Evolutionary conservation across 345 rosid species (phyloP), one percentile per base, ranked within the genome.

Genomic region (Citrus reticulata): DNA sequence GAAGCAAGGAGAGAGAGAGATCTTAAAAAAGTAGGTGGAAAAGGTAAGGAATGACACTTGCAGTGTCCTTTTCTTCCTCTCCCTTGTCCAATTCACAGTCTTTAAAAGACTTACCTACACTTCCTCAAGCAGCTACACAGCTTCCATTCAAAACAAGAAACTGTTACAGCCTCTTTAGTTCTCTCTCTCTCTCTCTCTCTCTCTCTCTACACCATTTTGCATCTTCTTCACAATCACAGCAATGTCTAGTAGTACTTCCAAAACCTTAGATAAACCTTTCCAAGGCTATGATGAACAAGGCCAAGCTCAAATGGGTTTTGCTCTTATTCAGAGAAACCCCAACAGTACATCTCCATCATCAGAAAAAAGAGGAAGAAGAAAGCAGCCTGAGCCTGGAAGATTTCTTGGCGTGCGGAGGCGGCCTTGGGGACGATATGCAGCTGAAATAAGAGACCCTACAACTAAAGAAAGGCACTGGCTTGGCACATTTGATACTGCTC

Each of bases 401-500:
- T 95, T 91, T 83, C 91, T 95, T 1, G 99, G 99, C 7, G 99
- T 95, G 0, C 86, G 99, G 66, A 78, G 99, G 63, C 86, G 98
- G 59, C 99, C 99, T 8, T 95, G 99, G 99, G 98, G 99, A 3
- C 83, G 99, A 75, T 95, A 95, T 67, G 99, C 99, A 0, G 99
- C 99, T 2, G 99, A 96, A 78, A 93, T 96, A 24, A 83, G 99
- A 77, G 98, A 96, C 89, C 97, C 99, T 2, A 89, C 95, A 6
- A 96, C 98, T 32, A 96, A 96, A 87, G 99, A 96, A 81, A 91
- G 98, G 83, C 99, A 93, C 73, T 96, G 99, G 97, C 95, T 92
- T 1, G 99, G 98, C 68, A 96, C 99, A 1, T 96, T 96, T 69
- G 97, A 96, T 81, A 96, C 99, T 6, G 99, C 99, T 62, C 97